Base-by-base conservation (phyloP, 352 stramenopile genomes). In the Chrysophaeum taylorii region DNA sequence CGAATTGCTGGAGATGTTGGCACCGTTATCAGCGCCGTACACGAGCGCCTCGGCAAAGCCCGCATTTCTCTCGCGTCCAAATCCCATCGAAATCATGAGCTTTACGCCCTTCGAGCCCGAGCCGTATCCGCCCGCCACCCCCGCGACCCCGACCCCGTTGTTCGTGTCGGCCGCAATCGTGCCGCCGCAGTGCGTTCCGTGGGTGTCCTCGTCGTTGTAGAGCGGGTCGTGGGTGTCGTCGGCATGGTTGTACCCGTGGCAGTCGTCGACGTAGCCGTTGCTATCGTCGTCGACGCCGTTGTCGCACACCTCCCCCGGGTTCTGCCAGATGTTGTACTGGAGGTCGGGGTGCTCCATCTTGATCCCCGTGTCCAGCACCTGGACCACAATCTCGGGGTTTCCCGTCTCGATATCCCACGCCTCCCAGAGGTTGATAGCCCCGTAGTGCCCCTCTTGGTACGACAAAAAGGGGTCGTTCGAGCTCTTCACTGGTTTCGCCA, bases 251-350 rank as follows among this genome's bases (percentile, higher is more conserved):
- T 66, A 66, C 2, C 57, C 57, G 57, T 48, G 35, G 57, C 57
- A 66, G 35, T 66, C 57, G 52, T 63, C 52, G 52, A 63, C 33
- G 52, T 25, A 63, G 33, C 52, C 52, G 33, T 63, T 63, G 25
- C n/a, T n/a, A 31, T 63, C 52, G 52, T 63, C 23, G 52, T 63
- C 52, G 52, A 63, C 12, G 52, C 52, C 52, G 52, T 63, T n/a
- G 52, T 33, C 33, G 52, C 52, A 63, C 27, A 25, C 39, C 57
- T 66, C 27, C 9, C 33, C 27, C 7, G 52, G 5, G 33, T 63
- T 63, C 9, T 39, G 16, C 52, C 52, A 63, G 52, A 63, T 63
- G 27, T 63, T 63, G 52, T 38, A 41, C 33, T 63, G 25, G 52
- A 63, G 29, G 25, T 63, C 52, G 9, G 25, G 27, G 52, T 63